Evolutionary conservation across 1,139 yeast species (phyloP), one percentile per base, ranked within the genome.

Genomic region (Yamadazyma buinensis): DNA sequence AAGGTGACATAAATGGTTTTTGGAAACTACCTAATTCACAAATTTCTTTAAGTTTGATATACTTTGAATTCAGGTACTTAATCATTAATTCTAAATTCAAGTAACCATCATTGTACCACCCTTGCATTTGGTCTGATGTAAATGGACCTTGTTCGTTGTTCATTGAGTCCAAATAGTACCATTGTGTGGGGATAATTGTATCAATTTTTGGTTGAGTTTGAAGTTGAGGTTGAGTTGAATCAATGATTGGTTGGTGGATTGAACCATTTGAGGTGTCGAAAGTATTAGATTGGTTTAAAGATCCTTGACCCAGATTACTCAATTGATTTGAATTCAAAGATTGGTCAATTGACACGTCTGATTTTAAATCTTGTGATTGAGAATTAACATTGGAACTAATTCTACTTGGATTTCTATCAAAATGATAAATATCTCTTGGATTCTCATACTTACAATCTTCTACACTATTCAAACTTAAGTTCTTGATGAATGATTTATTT

Each of bases 131-230:
- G 19, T 64, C 59, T 1, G 94, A 88, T 34, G 69, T 68, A 54
- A 85, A 86, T 2, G 95, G 95, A 17, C 95, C 95, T 51, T 84
- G 95, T 42, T 78, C 81, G 35, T 61, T 71, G 2, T 85, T 86
- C 30, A 72, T 58, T 1, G 86, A 80, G 52, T 86, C 95, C 38
- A 80, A 62, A 51, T 86, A 86, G 40, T 60, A 65, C 95, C 95
- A 86, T 37, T 70, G 64, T 5, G 7, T 17, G 7, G 19, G 19
- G 7, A 17, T 9, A 21, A 12, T 15, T 5, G 23, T 12, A 3
- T 7, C 4, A 23, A 15, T 28, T 17, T 17, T 22, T n/a, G 17
- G 28, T 27, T 26, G 31, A 18, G 13, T 19, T n/a, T 23, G 28
- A 4, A 17, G 23, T 7, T 17, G 23, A 15, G 15, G 6, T 12